These are phyloP conservation scores for Fusarium nisikadoi DNA, from an alignment of 2,329 filamentous ascomycete species.

Conservation along the genomic window DNA sequence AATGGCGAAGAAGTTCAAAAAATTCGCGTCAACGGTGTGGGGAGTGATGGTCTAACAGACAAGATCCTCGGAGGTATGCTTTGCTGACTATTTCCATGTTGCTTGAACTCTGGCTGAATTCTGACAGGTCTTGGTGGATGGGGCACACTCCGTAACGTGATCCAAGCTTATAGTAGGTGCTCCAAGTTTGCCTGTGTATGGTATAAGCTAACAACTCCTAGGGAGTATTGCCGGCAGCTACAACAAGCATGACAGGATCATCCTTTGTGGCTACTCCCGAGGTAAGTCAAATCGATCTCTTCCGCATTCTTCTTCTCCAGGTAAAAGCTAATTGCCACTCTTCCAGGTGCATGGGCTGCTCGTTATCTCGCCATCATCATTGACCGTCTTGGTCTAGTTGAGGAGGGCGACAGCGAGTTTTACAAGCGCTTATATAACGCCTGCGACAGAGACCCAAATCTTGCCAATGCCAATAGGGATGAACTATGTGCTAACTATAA, in stretches of 20 bases:
- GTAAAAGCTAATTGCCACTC: too few species aligned
- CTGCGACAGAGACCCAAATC: neutral
- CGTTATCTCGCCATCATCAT: neutral
- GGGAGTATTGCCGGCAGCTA: neutral
- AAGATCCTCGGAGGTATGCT: neutral
- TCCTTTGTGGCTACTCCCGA: neutral
- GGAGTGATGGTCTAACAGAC: fast-evolving
- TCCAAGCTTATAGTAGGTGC: neutral
- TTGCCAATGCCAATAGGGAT: neutral
- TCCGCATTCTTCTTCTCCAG: too few species aligned
- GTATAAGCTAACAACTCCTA: neutral
- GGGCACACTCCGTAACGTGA: neutral
- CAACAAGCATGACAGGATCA: neutral
- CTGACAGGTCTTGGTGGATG: neutral
- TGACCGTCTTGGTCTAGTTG: neutral
- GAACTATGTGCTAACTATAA: too few species aligned
- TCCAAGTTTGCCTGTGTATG: too few species aligned
- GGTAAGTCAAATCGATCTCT: neutral
- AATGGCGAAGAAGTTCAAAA: fast-evolving
- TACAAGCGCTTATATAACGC: neutral
- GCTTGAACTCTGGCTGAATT: too few species aligned
- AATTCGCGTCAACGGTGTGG: neutral
- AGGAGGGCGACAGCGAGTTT: fast-evolving
- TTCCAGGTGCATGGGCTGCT: neutral
- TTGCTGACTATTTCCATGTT: too few species aligned